Base-by-base conservation (phyloP, 768 basidiomycete species). In the Russula foetens region DNA sequence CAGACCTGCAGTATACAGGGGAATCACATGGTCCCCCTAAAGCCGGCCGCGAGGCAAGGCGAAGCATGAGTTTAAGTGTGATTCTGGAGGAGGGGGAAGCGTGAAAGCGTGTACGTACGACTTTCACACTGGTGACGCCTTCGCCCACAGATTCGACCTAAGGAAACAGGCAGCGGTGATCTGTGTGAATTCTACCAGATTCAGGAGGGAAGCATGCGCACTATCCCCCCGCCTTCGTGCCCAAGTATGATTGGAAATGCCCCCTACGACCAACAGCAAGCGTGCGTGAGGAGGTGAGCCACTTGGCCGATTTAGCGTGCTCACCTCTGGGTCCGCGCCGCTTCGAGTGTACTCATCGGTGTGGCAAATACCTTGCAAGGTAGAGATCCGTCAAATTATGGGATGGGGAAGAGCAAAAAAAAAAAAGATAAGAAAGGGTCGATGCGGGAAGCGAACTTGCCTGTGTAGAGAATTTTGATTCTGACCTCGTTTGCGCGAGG, bases 271-370 rank as follows among this genome's bases (percentile, higher is more conserved):
- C 19, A 48, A 54, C 53, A 61, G 59, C 57, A 54, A 48, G 63
- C 43, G 63, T 39, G 39, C 56, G 48, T 59, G 58, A 56, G 26
- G 11, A 19, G 44, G 4, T 7, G 9, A 28, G 6, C 21, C 17
- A 15, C 7, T 14, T 3, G 38, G 9, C 19, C 19, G 17, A 29
- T 4, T 12, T 19, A 63, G 44, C 24, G 63, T 19, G 41, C 69
- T 55, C 71, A 88, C 95, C 82, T 98, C 97, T 45, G 94, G 85
- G 72, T 99, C 96, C 73, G 89, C 89, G 58, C 95, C 94, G 71
- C 92, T 94, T 71, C 94, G 86, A 63, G 93, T 95, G 77, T 95
- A 98, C 71, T 95, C 94, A 69, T 98, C 95, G 69, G 96, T 98
- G 74, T 98, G 95, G 75, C 97, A 99, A 71, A 99, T 89, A 63